Evolutionary conservation across 2,329 filamentous ascomycete species (phyloP).

Genomic region (Penicillium sp.): DNA sequence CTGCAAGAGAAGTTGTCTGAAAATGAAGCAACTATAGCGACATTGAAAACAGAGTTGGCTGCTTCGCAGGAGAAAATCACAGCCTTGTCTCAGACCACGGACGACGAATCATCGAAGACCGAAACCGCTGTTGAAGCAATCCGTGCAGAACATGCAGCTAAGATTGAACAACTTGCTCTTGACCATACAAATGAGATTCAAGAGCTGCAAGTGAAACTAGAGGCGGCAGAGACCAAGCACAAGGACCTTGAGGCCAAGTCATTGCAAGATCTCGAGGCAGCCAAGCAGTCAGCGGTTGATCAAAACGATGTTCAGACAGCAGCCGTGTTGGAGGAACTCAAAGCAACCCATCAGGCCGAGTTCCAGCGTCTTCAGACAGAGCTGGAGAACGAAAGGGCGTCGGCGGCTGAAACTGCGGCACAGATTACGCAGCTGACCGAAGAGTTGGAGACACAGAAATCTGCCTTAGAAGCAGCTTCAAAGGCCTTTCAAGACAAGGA

Average conservation of each 20-base stretch:
- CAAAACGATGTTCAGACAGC: constrained; percentile 34
- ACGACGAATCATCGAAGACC: constrained; percentile 21
- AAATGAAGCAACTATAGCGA: constrained; percentile 32
- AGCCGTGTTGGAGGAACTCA: constrained; percentile 34
- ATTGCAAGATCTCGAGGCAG: constrained; percentile 36
- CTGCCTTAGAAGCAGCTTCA: constrained; percentile 24
- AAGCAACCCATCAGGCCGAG: constrained; percentile 32
- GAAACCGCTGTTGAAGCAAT: constrained; percentile 25
- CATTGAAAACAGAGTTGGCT: constrained; percentile 31
- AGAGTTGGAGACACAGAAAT: constrained; percentile 29
- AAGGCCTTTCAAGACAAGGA: constrained; percentile 29
- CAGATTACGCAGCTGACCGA: constrained; percentile 28
- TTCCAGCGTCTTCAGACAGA: constrained; percentile 34
- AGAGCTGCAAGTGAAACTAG: constrained; percentile 28
- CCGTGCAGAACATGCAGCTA: constrained; percentile 29
- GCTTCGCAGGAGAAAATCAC: constrained; percentile 32
- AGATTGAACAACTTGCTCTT: constrained; percentile 30
- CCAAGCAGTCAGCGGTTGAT: constrained; percentile 31
- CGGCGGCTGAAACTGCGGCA: constrained; percentile 25
- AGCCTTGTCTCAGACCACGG: constrained; percentile 25
- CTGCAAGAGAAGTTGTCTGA: constrained; percentile 34
- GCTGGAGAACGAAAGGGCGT: constrained; percentile 29
- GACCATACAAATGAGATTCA: constrained; percentile 32
- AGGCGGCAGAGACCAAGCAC: constrained; percentile 33
- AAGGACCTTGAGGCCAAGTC: constrained; percentile 36